phyloP scores from a whole-genome alignment of 495 filamentous ascomycete genomes.

The Thermothielavioides terrestris region DNA sequence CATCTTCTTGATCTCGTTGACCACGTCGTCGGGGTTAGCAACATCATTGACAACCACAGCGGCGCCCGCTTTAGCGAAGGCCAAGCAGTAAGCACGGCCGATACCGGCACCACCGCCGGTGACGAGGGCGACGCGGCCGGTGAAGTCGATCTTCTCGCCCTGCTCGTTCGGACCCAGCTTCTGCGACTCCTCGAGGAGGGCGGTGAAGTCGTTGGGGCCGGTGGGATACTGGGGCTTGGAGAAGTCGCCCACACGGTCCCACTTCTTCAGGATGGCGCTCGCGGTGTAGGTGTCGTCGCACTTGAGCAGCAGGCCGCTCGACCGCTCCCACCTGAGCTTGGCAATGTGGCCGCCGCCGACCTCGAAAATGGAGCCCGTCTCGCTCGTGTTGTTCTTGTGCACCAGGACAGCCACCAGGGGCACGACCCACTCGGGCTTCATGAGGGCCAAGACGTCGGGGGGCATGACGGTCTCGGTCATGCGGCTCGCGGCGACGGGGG shows the following conservation, averaged over 20 bases:
- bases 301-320: conserved; percentile 84
- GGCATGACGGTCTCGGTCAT: conserved; percentile 99
- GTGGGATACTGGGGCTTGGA: conserved; percentile 72
- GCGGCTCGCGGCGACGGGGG: conserved; percentile 88
- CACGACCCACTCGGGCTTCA: conserved; percentile 95
- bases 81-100: conserved; percentile 83
- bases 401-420: conserved; percentile 84
- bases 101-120: conserved; percentile 92
- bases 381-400: conserved; percentile 77
- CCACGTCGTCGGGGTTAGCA: conserved; percentile 82
- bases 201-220: conserved; percentile 85
- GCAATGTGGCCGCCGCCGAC: conserved; percentile 88
- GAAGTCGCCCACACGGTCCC: conserved; percentile 83
- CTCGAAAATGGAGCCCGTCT: conserved; percentile 87
- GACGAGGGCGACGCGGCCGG: conserved; percentile 81
- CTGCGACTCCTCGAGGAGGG: conserved; percentile 74
- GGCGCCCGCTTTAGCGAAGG: conserved; percentile 84
- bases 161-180: conserved; percentile 65
- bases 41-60: conserved; percentile 93
- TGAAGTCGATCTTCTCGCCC: conserved; percentile 77
- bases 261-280: conserved; percentile 77
- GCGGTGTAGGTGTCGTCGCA: conserved; percentile 83
- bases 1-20: conserved; percentile 80
- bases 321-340: conserved; percentile 92
- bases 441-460: conserved; percentile 75